Evolutionary conservation across 352 stramenopile species (phyloP).

Genomic region (Phytophthora sp.): DNA sequence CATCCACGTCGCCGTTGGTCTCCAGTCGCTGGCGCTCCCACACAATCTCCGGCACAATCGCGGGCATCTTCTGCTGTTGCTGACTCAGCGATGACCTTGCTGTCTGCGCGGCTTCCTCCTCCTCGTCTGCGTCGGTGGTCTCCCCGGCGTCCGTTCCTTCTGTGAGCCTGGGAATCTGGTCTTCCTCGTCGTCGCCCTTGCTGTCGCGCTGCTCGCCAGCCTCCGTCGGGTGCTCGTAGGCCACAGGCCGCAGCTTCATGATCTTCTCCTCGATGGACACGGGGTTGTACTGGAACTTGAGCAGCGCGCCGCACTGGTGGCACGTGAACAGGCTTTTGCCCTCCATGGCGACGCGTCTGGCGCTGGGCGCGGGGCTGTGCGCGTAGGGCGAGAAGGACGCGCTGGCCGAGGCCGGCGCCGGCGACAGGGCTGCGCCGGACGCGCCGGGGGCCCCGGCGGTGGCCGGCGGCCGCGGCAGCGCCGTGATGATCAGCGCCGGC

Average conservation of each 20-base stretch:
- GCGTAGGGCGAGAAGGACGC: constrained; percentile 38
- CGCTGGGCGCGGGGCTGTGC: constrained; percentile 16
- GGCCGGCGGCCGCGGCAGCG: constrained; percentile 28
- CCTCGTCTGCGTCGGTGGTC: constrained; percentile 40
- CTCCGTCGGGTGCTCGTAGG: constrained; percentile 40
- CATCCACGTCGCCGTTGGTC: constrained; percentile 16
- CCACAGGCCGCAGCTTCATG: constrained; percentile 48
- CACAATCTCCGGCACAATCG: constrained; percentile 55
- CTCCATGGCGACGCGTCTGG: constrained; percentile 59
- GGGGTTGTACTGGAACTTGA: constrained; percentile 71
- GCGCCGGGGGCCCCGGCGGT: constrained; percentile 5
- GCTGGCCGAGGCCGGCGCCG: constrained; percentile 24
- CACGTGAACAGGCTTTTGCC: constrained; percentile 83
- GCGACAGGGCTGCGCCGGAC: constrained; percentile 1
- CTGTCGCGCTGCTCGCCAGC: constrained; percentile 22
- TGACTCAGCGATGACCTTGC: constrained; percentile 32
- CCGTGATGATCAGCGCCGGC: constrained; percentile 33
- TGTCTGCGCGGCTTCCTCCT: constrained; percentile 29
- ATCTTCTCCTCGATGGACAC: constrained; percentile 78
- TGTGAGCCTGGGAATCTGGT: constrained; percentile 32
- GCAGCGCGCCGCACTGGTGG: constrained; percentile 67
- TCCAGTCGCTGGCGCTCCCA: constrained; percentile 55
- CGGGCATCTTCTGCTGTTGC: constrained; percentile 30
- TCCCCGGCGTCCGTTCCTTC: constrained; percentile 37
- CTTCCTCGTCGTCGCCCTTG: constrained; percentile 30